These are phyloP conservation scores for Medicago lupulina DNA, from an alignment of 306 rosid genomes.

Conservation along the genomic window DNA sequence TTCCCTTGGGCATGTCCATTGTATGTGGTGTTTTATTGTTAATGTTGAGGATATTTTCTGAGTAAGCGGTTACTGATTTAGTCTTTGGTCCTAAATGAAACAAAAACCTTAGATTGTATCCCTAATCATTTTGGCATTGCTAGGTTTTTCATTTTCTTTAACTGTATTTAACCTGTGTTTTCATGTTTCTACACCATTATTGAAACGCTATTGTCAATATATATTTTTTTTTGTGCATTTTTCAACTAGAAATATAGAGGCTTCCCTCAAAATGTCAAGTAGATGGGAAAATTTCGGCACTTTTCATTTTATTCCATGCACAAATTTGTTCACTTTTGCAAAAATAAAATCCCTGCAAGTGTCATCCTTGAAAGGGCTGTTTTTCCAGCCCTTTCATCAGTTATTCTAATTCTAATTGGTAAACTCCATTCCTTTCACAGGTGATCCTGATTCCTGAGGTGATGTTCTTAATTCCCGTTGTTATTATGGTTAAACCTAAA, in stretches of 20 bases:
- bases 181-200: conserved; percentile 22
- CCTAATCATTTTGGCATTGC: conserved; percentile 19
- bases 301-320: conserved; percentile 27
- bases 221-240: conserved; percentile 14
- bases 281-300: conserved; percentile 19
- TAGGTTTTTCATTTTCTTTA: conserved; percentile 5
- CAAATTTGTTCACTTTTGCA: conserved; percentile 36
- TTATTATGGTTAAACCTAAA: conserved; percentile 36
- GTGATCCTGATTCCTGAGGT: conserved; percentile 75
- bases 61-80: conserved; percentile 19
- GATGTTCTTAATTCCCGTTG: conserved; percentile 48
- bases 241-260: conserved; percentile 4
- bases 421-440: conserved; percentile 67
- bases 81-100: not conserved
- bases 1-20: conserved; percentile 9
- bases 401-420: conserved; percentile 47
- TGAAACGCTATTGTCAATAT: conserved; percentile 2
- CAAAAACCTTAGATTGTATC: not conserved
- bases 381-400: conserved; percentile 41
- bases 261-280: conserved; percentile 7
- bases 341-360: conserved; percentile 40
- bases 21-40: not conserved
- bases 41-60: not conserved
- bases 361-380: conserved; percentile 54
- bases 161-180: not conserved